Conservation (phyloP, 768 basidiomycete species). For the Cystoderma amianthinum region DNA sequence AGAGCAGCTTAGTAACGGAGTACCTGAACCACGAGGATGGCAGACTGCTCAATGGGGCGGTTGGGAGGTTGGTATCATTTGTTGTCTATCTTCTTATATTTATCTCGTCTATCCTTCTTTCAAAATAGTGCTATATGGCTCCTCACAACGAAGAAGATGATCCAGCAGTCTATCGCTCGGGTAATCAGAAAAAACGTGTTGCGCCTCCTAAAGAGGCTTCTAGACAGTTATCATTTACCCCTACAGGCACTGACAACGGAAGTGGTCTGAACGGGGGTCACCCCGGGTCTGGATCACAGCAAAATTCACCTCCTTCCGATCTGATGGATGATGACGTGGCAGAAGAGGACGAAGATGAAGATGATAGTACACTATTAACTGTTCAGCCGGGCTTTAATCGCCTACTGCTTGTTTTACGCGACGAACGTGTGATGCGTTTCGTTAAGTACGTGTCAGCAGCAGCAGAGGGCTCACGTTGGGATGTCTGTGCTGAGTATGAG, state of each 20-base stretch:
- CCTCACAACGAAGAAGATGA: slow-evolving; percentile 94
- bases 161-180: slow-evolving; percentile 85
- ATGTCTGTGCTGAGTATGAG: slow-evolving; percentile 88
- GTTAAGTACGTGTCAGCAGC: slow-evolving; percentile 92
- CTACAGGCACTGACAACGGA: not conserved
- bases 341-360: slow-evolving; percentile 58
- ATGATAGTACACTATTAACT: slow-evolving; percentile 75
- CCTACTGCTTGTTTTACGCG: slow-evolving; percentile 81
- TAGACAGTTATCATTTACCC: too few species aligned
- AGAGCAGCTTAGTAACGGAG: slow-evolving; percentile 15
- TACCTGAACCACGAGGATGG: slow-evolving; percentile 41
- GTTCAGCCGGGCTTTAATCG: slow-evolving; percentile 89
- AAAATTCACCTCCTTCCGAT: not conserved
- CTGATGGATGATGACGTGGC: slow-evolving; percentile 8
- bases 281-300: not conserved
- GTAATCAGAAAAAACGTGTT: slow-evolving; percentile 42
- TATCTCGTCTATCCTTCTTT: slow-evolving; percentile 4
- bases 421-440: slow-evolving; percentile 90
- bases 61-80: slow-evolving; percentile 73
- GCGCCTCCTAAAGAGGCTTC: slow-evolving; percentile 16
- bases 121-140: slow-evolving; percentile 80
- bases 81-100: slow-evolving; percentile 5
- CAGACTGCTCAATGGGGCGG: slow-evolving; percentile 79
- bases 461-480: slow-evolving; percentile 90
- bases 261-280: too few species aligned